These are phyloP conservation scores for Opeltia flavorubescens DNA, from an alignment of 495 filamentous ascomycete species.

Conservation along the genomic window DNA sequence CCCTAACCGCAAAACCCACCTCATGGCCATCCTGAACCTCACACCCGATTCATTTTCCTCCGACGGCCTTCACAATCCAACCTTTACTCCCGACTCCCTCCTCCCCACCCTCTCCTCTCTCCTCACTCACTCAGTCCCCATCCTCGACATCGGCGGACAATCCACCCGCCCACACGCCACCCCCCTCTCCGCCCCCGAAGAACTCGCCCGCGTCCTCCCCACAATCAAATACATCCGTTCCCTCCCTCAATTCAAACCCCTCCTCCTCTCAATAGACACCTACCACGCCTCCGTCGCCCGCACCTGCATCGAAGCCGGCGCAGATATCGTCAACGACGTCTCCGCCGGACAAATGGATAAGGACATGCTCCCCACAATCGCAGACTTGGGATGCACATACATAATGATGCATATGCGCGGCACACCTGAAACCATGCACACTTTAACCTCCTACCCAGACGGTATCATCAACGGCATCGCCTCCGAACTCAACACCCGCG, in stretches of 20 bases:
- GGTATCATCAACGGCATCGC: slow-evolving; percentile 61
- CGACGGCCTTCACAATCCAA: slow-evolving; percentile 46
- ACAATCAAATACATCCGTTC: slow-evolving; percentile 57
- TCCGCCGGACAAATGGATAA: slow-evolving; percentile 69
- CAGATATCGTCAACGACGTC: slow-evolving; percentile 91
- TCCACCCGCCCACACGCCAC: slow-evolving; percentile 67
- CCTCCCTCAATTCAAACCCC: slow-evolving; percentile 40
- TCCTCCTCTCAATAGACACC: slow-evolving; percentile 79
- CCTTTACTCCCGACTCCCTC: neutral
- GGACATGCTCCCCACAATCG: slow-evolving; percentile 71
- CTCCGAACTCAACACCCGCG: slow-evolving; percentile 51
- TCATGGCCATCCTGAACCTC: slow-evolving; percentile 93
- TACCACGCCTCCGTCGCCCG: slow-evolving; percentile 79
- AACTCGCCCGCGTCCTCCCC: slow-evolving; percentile 63
- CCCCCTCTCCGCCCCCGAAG: slow-evolving; percentile 53
- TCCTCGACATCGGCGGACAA: slow-evolving; percentile 82
- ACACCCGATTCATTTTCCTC: slow-evolving; percentile 98
- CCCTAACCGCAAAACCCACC: slow-evolving; percentile 49
- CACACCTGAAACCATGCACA: slow-evolving; percentile 68
- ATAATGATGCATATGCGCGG: slow-evolving; percentile 96
- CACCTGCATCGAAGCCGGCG: slow-evolving; percentile 66
- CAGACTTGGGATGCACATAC: slow-evolving; percentile 63
- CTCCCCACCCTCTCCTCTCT: slow-evolving; percentile 16
- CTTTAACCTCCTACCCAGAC: slow-evolving; percentile 51
- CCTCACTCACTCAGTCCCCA: slow-evolving; percentile 41